Base-by-base conservation (phyloP, 2,329 filamentous ascomycete species). In the Penicillium hesseltinei region DNA sequence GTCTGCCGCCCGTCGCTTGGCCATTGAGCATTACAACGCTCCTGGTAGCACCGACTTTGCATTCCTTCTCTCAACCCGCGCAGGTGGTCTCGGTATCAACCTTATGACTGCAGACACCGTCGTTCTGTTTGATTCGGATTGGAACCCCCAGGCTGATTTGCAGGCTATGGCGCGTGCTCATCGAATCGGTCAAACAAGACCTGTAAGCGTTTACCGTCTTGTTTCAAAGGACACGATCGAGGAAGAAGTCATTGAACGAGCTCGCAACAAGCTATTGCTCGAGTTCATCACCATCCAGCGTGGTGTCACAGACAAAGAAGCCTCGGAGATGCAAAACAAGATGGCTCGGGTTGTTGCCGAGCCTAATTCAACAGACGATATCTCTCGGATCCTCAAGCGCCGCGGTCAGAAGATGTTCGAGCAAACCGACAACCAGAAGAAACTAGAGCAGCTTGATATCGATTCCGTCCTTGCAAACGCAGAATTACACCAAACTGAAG, bases 321-420 rank as follows among this genome's bases (percentile, higher is more conserved):
- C 91, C 54, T 92, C 92, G 63, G 89, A 91, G 66, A 86, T 96
- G 69, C 87, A 91, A 65, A 88, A 88, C 67, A 91, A 92, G 75
- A 89, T 92, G 74, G 75, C 78, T 79, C 76, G 89, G 79, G 81
- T 86, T 29, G 75, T 81, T 36, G 88, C 88, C 54, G 92, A 96
- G 66, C 92, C 93, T 8, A 93, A 88, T 58, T 95, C 91, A 3
- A 91, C 91, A 0, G 93, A 96, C 63, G 94, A 97, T 70, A 97
- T 97, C 64, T 96, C 94, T 61, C 90, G 90, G 74, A 96, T 99
- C 58, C 84, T 99, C 70, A 97, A 97, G 79, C 92, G 93, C 77
- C 89, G 94, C 66, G 96, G 94, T n/a, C 94, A 97, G 72, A 96
- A 94, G 76, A 96, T 99, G 88, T 99, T 99, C 66, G 93, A 97